Evolutionary conservation across 495 filamentous ascomycete genomes (phyloP).

Genomic region (Daldinia caldariorum): DNA sequence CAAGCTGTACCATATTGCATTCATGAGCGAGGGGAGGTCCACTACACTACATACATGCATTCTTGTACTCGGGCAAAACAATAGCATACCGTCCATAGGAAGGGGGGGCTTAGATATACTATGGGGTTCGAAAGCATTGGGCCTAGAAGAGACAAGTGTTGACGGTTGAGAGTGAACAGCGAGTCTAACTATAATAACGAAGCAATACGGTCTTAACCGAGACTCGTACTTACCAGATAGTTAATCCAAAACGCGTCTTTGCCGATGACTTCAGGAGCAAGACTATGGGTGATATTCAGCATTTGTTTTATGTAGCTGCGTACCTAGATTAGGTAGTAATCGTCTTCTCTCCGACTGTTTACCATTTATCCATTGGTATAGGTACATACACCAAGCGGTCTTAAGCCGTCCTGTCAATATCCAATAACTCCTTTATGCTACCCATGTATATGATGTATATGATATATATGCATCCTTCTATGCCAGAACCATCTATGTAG

Average conservation of each 20-base stretch:
- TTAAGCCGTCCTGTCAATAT: not conserved
- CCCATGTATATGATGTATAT: too few relatives aligned
- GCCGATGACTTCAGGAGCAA: not conserved
- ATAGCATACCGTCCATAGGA: not conserved
- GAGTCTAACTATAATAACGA: not conserved
- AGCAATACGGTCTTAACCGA: constrained; percentile 5
- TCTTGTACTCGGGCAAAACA: constrained; percentile 7
- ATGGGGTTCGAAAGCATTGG: not conserved
- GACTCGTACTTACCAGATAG: not conserved
- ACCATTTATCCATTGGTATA: not conserved
- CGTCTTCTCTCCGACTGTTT: not conserved
- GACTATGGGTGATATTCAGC: not conserved
- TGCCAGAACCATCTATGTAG: not conserved
- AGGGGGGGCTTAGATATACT: not conserved
- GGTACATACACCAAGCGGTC: not conserved
- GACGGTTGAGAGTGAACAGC: not conserved
- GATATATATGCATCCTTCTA: constrained; percentile 1
- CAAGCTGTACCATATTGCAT: constrained; percentile 17
- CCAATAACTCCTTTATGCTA: not conserved
- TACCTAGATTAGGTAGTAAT: too few relatives aligned
- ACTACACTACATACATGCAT: not conserved
- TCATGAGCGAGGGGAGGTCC: not conserved
- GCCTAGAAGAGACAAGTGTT: not conserved
- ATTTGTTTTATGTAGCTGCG: not conserved
- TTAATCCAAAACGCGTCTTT: not conserved